Evolutionary conservation across 2,329 filamentous ascomycete species (phyloP).

Genomic region (Botrytis elliptica): DNA sequence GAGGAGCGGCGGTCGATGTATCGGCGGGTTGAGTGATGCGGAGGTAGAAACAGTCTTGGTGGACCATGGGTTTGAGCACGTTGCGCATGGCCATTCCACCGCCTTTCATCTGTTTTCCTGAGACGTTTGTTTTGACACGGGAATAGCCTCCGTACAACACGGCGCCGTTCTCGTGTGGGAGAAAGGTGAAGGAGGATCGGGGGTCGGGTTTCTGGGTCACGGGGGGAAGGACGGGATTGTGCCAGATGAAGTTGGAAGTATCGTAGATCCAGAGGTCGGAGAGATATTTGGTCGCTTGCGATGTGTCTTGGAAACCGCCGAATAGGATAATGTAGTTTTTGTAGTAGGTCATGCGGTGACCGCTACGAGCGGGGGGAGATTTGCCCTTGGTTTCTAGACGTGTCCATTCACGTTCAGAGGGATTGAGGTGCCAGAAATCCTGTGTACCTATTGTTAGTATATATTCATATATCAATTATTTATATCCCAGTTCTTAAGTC

Average conservation of each 20-base stretch:
- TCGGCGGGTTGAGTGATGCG: conserved; percentile 75
- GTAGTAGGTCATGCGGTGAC: conserved; percentile 93
- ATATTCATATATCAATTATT: neutral
- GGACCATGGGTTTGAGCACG: conserved; percentile 80
- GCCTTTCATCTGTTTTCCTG: conserved; percentile 63
- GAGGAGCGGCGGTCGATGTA: conserved; percentile 61
- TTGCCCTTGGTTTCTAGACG: conserved; percentile 78
- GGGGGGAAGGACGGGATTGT: conserved; percentile 69
- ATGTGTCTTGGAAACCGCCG: conserved; percentile 96
- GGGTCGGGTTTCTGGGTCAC: conserved; percentile 86
- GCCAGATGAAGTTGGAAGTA: conserved; percentile 82
- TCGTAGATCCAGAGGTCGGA: conserved; percentile 96
- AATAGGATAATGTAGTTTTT: conserved; percentile 97
- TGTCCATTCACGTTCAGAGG: conserved; percentile 82
- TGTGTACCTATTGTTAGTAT: conserved; percentile 1
- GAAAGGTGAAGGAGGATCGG: conserved; percentile 84
- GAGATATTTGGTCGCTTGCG: conserved; percentile 90
- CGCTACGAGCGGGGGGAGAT: conserved; percentile 79
- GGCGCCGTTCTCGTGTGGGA: conserved; percentile 87
- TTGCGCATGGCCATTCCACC: conserved; percentile 61
- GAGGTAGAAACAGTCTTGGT: conserved; percentile 94
- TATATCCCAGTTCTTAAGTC: neutral
- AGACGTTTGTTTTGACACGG: conserved; percentile 71
- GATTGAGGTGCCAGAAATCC: conserved; percentile 84
- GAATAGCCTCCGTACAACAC: conserved; percentile 94